These are phyloP conservation scores for Lonicera japonica DNA, from an alignment of 129 eudicot species.

Conservation along the genomic window DNA sequence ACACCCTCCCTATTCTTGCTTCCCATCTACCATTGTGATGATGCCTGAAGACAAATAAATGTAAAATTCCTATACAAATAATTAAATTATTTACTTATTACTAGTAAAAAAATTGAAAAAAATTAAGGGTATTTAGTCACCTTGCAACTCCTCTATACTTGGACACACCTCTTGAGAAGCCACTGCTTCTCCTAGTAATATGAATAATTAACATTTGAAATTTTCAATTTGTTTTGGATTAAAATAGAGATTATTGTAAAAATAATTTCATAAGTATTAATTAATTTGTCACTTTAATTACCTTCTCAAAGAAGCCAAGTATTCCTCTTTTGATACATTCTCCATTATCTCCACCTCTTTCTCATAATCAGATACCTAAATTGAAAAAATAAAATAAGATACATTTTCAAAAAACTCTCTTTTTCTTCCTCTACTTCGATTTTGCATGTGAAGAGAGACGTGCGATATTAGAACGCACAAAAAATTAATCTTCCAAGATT, in stretches of 20 bases:
- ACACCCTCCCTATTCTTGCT: conserved; percentile 90
- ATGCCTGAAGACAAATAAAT: conserved; percentile 42
- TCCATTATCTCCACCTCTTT: conserved; percentile 71
- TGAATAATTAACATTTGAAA: background rate
- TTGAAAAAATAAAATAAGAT: background rate
- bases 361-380: conserved; percentile 53
- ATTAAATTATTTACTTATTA: too few relatives aligned
- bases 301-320: conserved; percentile 84
- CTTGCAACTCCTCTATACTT: conserved; percentile 91
- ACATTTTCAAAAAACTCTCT: too few relatives aligned
- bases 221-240: too few relatives aligned
- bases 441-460: too few relatives aligned
- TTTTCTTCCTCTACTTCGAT: too few relatives aligned
- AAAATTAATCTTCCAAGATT: too few relatives aligned
- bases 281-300: conserved; percentile 3
- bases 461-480: too few relatives aligned
- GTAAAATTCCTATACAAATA: background rate
- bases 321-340: conserved; percentile 65
- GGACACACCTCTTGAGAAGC: conserved; percentile 84
- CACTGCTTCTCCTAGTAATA: conserved; percentile 64
- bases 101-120: background rate
- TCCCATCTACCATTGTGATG: conserved; percentile 92
- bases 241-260: too few relatives aligned
- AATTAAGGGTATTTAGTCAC: conserved; percentile 14
- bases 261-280: too few relatives aligned